These are phyloP conservation scores for Talaromyces proteolyticus DNA, from an alignment of 495 filamentous ascomycete species.

Conservation along the genomic window DNA sequence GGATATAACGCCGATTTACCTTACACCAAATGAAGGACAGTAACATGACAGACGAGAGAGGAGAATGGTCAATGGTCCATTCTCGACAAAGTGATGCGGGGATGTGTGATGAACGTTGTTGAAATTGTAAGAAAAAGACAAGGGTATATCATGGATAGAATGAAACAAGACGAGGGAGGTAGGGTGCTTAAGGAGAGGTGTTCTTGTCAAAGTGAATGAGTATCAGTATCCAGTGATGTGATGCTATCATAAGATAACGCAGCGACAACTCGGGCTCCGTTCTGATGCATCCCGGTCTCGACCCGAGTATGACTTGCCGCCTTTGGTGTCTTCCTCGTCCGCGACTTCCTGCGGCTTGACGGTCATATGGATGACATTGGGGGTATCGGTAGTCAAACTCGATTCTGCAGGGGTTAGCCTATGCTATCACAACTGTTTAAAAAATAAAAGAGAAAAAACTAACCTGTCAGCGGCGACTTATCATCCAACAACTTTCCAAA, in stretches of 20 bases:
- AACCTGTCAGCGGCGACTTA: slow-evolving; percentile 72
- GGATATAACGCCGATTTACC: neutral
- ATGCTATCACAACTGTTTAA: neutral
- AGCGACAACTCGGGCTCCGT: slow-evolving; percentile 64
- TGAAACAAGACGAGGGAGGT: slow-evolving; percentile 3
- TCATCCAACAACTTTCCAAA: slow-evolving; percentile 87
- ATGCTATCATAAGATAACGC: slow-evolving; percentile 77
- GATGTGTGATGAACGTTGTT: neutral
- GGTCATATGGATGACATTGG: slow-evolving; percentile 91
- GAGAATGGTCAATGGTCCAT: neutral
- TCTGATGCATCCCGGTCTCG: slow-evolving; percentile 58
- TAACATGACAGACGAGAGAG: slow-evolving; percentile 6
- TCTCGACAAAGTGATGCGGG: neutral
- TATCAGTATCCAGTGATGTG: no score
- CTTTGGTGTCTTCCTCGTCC: slow-evolving; percentile 84
- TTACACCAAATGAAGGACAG: neutral
- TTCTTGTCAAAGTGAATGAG: no score
- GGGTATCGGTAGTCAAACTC: slow-evolving; percentile 63
- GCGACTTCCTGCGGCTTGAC: slow-evolving; percentile 82
- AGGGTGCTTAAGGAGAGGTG: neutral
- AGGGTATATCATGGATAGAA: no score
- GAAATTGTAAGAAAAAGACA: neutral
- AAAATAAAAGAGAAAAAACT: slow-evolving; percentile 9
- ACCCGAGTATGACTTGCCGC: slow-evolving; percentile 54
- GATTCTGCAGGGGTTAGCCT: slow-evolving; percentile 52